Percentiles rank a stretch among this genome's conserved stretches.
Conservation (phyloP, 2,329 filamentous ascomycete genomes). For the Botrytis hyacinthi region DNA sequence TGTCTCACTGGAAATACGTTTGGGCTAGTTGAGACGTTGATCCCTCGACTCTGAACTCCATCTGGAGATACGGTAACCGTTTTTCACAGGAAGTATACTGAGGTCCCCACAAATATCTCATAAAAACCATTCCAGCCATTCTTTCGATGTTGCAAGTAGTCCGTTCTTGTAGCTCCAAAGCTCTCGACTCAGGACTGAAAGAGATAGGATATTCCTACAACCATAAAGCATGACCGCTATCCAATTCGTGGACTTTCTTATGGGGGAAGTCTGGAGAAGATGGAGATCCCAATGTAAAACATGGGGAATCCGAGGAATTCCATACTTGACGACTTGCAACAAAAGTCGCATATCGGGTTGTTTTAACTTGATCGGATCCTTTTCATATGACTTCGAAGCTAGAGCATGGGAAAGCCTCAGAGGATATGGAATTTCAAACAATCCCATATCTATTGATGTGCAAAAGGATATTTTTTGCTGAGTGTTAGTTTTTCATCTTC, state of each 20-base stretch:
- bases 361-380: not conserved
- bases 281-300: not conserved
- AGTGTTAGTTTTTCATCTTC: not conserved
- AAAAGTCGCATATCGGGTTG: not conserved
- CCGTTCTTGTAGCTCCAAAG: not conserved
- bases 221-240: not conserved
- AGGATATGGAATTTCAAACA: not conserved
- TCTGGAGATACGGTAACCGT: not conserved
- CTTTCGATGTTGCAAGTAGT: not conserved
- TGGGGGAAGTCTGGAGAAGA: not conserved
- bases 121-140: not conserved
- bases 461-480: not conserved
- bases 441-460: not conserved
- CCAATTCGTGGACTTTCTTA: not conserved
- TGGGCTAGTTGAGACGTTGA: not conserved
- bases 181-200: not conserved
- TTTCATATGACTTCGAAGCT: not conserved
- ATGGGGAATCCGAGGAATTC: not conserved
- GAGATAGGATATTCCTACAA: not conserved
- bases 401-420: not conserved
- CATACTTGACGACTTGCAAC: not conserved
- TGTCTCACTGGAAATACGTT: not conserved
- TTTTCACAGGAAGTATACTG: not conserved
- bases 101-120: not conserved
- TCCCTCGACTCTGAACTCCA: not conserved